These are phyloP conservation scores for Geopyxis carbonaria DNA, from an alignment of 495 filamentous ascomycete species.

Conservation along the genomic window DNA sequence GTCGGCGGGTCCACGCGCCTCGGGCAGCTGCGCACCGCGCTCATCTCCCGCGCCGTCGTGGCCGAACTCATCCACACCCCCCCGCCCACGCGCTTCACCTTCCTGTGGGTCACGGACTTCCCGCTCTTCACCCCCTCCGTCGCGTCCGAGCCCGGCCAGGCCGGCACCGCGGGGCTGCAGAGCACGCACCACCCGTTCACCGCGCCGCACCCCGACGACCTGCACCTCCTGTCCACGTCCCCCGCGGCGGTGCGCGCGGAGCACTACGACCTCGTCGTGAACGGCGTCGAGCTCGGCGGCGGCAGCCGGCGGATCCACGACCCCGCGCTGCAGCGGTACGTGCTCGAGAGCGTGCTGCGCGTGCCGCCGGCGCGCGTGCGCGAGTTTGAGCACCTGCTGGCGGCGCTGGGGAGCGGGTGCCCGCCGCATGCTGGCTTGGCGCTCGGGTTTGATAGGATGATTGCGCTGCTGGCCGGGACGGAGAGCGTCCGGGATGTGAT, in stretches of 20 bases:
- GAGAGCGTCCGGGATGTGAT: constrained; percentile 78
- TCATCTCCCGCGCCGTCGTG: constrained; percentile 50
- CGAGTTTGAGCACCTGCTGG: constrained; percentile 70
- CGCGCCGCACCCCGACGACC: constrained; percentile 57
- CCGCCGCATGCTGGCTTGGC: constrained; percentile 95
- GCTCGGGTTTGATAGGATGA: constrained; percentile 74
- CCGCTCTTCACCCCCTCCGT: constrained; percentile 69
- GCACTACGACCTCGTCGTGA: constrained; percentile 90
- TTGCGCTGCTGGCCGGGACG: constrained; percentile 61
- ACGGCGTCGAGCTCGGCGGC: constrained; percentile 86
- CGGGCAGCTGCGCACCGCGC: constrained; percentile 52
- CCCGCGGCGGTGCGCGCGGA: constrained; percentile 59
- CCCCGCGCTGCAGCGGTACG: constrained; percentile 63
- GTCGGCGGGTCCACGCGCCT: constrained; percentile 57
- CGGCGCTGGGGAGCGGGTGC: constrained; percentile 70
- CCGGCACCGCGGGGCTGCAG: constrained; percentile 58
- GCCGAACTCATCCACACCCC: constrained; percentile 38
- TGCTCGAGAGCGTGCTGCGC: constrained; percentile 69
- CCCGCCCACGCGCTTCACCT: constrained; percentile 39
- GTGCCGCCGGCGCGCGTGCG: constrained; percentile 41
- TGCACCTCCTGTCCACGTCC: constrained; percentile 53
- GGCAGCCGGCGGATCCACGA: constrained; percentile 87
- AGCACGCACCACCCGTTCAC: constrained; percentile 96
- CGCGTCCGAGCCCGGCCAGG: constrained; percentile 54
- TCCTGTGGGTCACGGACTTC: constrained; percentile 76